Base-by-base conservation (phyloP, 768 basidiomycete genomes). In the Sporobolomyces roseus region DNA sequence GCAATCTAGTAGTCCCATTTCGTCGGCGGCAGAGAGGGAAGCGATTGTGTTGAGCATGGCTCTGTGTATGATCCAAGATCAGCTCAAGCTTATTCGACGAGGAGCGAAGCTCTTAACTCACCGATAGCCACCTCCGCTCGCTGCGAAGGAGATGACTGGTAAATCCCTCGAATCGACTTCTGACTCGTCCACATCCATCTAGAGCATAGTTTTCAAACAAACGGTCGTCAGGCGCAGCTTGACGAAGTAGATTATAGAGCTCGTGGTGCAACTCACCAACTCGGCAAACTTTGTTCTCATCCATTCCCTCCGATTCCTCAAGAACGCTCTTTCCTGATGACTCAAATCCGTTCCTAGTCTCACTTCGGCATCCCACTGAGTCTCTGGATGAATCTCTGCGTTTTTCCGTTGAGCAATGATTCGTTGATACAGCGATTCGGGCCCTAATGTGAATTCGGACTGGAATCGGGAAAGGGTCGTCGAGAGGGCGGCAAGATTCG, bases 401-500 rank as follows among this genome's bases (percentile, higher is more conserved):
- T 77, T 72, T 5, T 67, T 63, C 6, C 70, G 53, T n/a, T 70
- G 70, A 14, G 85, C 85, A 27, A 85, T 81, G 32, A 98, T 78
- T 77, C 90, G 88, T 23, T 89, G 87, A 16, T 78, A 75, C 2
- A 88, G 87, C 2, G 90, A 81, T 75, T 91, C 88, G 0, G 81
- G 93, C 3, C 93, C 93, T 2, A 92, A 93, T n/a, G 54, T n/a
- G 36, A 68, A 41, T 50, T 72, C 71, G 23, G 35, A 38, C 29
- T 67, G 66, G 17, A 72, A 58, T 0, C 27, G 35, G 1, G 19
- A 6, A 52, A 72, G 49, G 7, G 55, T 51, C 4, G 30, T 30
- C 49, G 63, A 46, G 35, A 72, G n/a, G 10, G 54, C 93, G 77
- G 93, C 91, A 2, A 91, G 88, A 79, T 93, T 91, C 79, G 91